These are phyloP conservation scores for Cokeromyces recurvatus DNA, from an alignment of 371 early-diverging fungal species.

Conservation along the genomic window DNA sequence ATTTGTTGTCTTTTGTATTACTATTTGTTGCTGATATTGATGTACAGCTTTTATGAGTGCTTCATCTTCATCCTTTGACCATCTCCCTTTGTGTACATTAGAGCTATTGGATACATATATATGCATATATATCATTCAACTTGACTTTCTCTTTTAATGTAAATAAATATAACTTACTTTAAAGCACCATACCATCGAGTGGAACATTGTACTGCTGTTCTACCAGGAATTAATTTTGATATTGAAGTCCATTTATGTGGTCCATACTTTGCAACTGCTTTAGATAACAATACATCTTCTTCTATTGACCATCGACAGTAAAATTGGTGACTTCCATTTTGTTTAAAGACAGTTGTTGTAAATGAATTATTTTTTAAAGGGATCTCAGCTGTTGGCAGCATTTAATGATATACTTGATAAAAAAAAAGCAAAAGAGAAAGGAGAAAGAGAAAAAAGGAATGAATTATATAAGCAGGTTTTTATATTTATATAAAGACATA, in stretches of 20 bases:
- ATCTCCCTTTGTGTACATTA: constrained; percentile 50
- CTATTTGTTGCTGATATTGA: constrained; percentile 7
- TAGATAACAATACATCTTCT: constrained; percentile 16
- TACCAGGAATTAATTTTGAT: constrained; percentile 36
- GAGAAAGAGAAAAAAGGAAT: not conserved
- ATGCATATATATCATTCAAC: not conserved
- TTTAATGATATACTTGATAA: not conserved
- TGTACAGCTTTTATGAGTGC: constrained; percentile 34
- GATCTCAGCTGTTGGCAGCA: too few species aligned
- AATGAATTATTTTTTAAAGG: not conserved
- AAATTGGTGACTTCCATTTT: constrained; percentile 7
- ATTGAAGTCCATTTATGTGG: constrained; percentile 44
- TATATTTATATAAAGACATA: too few species aligned
- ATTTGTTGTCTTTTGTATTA: constrained; percentile 13
- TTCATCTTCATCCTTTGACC: constrained; percentile 49
- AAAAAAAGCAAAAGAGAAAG: not conserved
- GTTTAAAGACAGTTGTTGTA: constrained; percentile 17
- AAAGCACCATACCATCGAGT: constrained; percentile 36
- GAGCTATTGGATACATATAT: constrained; percentile 11
- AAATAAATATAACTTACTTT: constrained; percentile 3
- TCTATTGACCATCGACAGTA: constrained; percentile 23
- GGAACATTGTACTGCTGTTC: constrained; percentile 53
- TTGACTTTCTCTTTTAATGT: not conserved
- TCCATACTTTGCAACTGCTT: constrained; percentile 25
- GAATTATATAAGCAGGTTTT: too few species aligned